A percentile compares a stretch with the other conserved stretches of the same genome.
These are phyloP conservation scores for Saturnispora gosingensis DNA, from an alignment of 805 yeast genomes.

Conservation along the genomic window DNA sequence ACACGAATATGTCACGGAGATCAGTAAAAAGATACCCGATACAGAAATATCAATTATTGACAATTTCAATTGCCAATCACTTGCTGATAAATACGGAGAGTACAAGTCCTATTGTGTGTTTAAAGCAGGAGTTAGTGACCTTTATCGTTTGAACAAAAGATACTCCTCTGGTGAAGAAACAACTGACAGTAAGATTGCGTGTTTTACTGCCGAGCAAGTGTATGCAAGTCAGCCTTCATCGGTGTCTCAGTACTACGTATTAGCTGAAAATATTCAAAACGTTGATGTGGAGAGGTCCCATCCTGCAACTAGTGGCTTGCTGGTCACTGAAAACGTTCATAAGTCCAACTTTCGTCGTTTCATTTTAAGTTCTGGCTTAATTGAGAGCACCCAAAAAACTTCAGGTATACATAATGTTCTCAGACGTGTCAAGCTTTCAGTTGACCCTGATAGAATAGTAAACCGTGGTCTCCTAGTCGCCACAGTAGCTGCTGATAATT, in stretches of 20 bases:
- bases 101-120: slow-evolving; percentile 11
- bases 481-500: neutral
- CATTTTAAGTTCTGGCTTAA: neutral
- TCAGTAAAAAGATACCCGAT: slow-evolving; percentile 14
- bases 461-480: neutral
- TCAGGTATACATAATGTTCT: neutral
- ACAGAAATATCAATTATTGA: slow-evolving; percentile 12
- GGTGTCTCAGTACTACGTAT: neutral
- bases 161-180: neutral
- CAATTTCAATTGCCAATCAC: neutral
- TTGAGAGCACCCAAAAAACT: neutral
- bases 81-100: slow-evolving; percentile 5
- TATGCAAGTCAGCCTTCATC: neutral
- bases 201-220: neutral
- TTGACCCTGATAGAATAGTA: neutral
- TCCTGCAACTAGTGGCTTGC: neutral
- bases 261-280: neutral
- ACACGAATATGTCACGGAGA: slow-evolving; percentile 11
- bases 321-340: neutral
- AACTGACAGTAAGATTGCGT: neutral
- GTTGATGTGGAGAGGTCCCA: neutral
- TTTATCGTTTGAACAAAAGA: slow-evolving; percentile 4
- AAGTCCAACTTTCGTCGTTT: neutral
- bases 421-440: slow-evolving; percentile 1
- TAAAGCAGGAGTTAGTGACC: slow-evolving; percentile 4